Evolutionary conservation across 164 flowering plant genomes (phyloP), one percentile per base, ranked within the genome.

Genomic region (Magnolia officinalis): DNA sequence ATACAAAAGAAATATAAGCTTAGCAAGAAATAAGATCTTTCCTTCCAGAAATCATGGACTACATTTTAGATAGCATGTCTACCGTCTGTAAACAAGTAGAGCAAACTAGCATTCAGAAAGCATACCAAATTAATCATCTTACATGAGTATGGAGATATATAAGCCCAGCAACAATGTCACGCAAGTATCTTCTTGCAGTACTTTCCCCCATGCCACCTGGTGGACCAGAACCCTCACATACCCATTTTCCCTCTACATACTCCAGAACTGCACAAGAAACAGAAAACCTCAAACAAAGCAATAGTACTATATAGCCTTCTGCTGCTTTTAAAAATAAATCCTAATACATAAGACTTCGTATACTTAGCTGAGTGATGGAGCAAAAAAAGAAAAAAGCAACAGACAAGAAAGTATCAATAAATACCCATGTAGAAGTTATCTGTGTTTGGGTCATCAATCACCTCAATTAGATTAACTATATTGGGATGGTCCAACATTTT

Each of bases 351-450:
- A 67, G 71, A 26, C 68, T 65, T 65, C 21, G 37, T 24, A 24
- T 23, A 65, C 49, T 26, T 24, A 31, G 18, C 31, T 31, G 14
- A 67, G n/a, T 31, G 50, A 29, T 55, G 61, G 61, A 55, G 55
- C 6, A 7, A 50, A 8, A n/a, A 52, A 8, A 24, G 9, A 51
- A 21, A 66, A 26, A 21, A 66, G 3, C 5, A 14, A 51, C 16
- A 23, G 45, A 50, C 50, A 26, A 31, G 50, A 73, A 37, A 1
- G 67, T 29, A 29, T 45, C 67, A 74, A 50, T 20, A 75, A 69
- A 79, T 96, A 96, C 99, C 99, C 98, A 96, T 96, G 85, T 94
- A 96, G 86, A 96, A 94, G 83, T 92, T 87, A 88, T 96, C 99
- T 64, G 90, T 80, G 76, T 86, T 82, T 74, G 98, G 94, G 84